phyloP scores from a whole-genome alignment of 441 rosid genomes.

The Bruguiera hainesii region DNA sequence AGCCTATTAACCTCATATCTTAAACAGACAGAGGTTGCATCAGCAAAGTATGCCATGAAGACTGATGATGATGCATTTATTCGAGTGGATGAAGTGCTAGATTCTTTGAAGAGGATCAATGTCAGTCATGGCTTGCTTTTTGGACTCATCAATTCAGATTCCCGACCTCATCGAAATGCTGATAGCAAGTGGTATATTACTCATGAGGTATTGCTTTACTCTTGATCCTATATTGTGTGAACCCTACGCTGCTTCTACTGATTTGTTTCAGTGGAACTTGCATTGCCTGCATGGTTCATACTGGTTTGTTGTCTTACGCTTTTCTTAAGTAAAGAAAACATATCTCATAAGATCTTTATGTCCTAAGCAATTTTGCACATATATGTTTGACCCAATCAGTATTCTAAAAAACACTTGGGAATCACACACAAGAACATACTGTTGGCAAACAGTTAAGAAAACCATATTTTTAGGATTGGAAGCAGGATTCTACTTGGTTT shows the following conservation, averaged over 20 bases:
- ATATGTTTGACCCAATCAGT: no score
- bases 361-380: no score
- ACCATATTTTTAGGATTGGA: background rate
- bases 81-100: slow-evolving; percentile 80
- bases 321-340: background rate
- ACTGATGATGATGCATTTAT: slow-evolving; percentile 98
- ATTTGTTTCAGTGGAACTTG: background rate
- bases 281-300: background rate
- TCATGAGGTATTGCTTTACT: slow-evolving; percentile 52
- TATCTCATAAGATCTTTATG: no score
- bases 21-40: slow-evolving; percentile 66
- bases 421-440: background rate
- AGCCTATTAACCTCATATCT: slow-evolving; percentile 21
- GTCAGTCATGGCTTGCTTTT: slow-evolving; percentile 66
- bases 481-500: background rate
- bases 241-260: background rate
- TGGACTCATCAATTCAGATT: slow-evolving; percentile 83
- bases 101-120: slow-evolving; percentile 58
- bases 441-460: background rate
- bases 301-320: background rate
- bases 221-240: background rate
- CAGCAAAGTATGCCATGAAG: slow-evolving; percentile 93
- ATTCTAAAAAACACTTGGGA: background rate
- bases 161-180: slow-evolving; percentile 73
- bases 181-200: slow-evolving; percentile 98